Conservation (phyloP, 805 yeast genomes). For the Barnettozyma pratensis region DNA sequence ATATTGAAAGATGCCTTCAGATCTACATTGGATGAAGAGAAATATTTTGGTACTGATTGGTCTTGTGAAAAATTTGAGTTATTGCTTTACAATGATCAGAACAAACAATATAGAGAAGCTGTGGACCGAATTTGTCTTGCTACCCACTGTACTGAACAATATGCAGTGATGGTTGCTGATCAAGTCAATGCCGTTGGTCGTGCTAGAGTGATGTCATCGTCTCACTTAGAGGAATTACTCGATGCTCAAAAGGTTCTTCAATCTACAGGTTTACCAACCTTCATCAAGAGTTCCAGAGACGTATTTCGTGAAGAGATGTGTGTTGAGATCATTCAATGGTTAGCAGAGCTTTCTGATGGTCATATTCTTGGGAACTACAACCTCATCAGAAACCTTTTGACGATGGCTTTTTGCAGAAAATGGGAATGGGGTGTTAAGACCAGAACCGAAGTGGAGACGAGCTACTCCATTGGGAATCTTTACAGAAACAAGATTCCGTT, state of each 20-base stretch:
- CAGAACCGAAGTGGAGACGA: not conserved
- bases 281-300: conserved; percentile 65
- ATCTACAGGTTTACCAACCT: conserved; percentile 59
- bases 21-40: conserved; percentile 27
- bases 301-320: conserved; percentile 77
- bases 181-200: conserved; percentile 61
- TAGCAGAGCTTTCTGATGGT: conserved; percentile 51
- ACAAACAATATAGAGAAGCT: conserved; percentile 71
- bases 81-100: conserved; percentile 72
- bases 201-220: conserved; percentile 59
- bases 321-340: conserved; percentile 64
- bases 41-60: conserved; percentile 40
- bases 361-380: conserved; percentile 46
- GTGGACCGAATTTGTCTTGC: conserved; percentile 57
- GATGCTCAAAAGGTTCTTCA: conserved; percentile 52
- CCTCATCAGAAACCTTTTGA: conserved; percentile 43
- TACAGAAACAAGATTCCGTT: conserved; percentile 15
- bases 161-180: conserved; percentile 68
- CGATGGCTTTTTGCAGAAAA: conserved; percentile 51
- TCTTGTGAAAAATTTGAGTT: conserved; percentile 46
- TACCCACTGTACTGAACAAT: conserved; percentile 57
- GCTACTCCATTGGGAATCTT: conserved; percentile 7
- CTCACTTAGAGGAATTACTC: conserved; percentile 42
- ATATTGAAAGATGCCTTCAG: conserved; percentile 31
- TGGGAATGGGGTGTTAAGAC: conserved; percentile 53